A percentile compares a stretch with the other conserved stretches of the same genome.
phyloP scores from a whole-genome alignment of 1,284 basidiomycete species.

The Meripilus lineatus region DNA sequence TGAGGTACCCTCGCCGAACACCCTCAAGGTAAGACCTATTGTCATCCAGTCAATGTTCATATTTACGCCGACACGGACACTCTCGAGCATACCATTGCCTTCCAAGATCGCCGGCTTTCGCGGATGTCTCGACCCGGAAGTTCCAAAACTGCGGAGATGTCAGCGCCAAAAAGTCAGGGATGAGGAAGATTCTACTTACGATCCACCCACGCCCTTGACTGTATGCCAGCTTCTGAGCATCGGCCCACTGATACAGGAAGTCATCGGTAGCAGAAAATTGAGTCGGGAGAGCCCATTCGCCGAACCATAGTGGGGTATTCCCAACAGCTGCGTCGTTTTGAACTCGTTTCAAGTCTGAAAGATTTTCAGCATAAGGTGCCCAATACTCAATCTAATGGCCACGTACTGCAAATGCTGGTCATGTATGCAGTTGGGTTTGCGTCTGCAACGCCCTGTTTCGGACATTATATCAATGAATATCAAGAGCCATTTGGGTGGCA shows the following conservation, averaged over 20 bases:
- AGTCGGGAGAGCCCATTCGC: slow-evolving; percentile 70
- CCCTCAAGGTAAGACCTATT: slow-evolving; percentile 71
- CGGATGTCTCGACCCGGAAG: slow-evolving; percentile 64
- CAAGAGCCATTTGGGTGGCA: background rate
- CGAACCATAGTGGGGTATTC: slow-evolving; percentile 44
- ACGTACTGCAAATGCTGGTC: slow-evolving; percentile 62
- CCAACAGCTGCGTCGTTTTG: slow-evolving; percentile 42
- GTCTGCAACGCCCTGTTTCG: slow-evolving; percentile 58
- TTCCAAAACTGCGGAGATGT: slow-evolving; percentile 59
- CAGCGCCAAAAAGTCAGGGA: background rate
- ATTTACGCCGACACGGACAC: no score
- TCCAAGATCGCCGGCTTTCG: slow-evolving; percentile 40
- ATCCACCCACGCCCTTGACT: slow-evolving; percentile 65
- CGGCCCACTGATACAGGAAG: slow-evolving; percentile 70
- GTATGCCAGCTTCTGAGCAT: slow-evolving; percentile 71
- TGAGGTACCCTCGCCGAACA: slow-evolving; percentile 53
- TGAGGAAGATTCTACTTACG: slow-evolving; percentile 32
- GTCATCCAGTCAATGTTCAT: no score
- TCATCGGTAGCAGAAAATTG: slow-evolving; percentile 59
- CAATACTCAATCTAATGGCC: background rate
- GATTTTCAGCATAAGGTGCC: background rate
- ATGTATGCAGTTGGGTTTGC: slow-evolving; percentile 62
- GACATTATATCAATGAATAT: slow-evolving; percentile 3
- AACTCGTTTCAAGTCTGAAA: slow-evolving; percentile 48
- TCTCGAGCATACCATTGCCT: slow-evolving; percentile 64